Base-by-base conservation (phyloP, 768 basidiomycete species). In the Dentipellis fragilis region DNA sequence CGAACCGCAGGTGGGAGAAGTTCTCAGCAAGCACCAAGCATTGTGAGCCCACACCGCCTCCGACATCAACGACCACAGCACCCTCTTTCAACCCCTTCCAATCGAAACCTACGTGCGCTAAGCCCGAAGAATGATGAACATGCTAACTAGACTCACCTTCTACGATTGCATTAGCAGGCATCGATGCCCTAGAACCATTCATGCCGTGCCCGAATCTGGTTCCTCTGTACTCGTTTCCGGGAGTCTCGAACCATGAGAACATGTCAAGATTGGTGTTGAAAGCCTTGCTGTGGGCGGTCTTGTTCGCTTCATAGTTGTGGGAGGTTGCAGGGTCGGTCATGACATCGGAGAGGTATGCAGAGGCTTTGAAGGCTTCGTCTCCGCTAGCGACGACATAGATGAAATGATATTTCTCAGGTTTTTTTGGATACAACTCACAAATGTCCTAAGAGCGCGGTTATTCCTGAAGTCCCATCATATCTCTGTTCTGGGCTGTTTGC, bases 1-100 rank as follows among this genome's bases (percentile, higher is more conserved):
- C 66, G 58, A 86, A 74, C 46, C 74, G 72, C 55, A 80, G 60
- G 16, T 65, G 61, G 2, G 66, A 60, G 58, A 79, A 72, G 4
- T 72, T 66, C 17, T 70, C 67, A 12, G 70, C 73, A 36, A 79
- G 71, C 42, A 69, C 59, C 71, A 78, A 70, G 3, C 73, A 71
- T 3, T 73, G 74, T 29, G 73, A 75, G 6, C 29, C 29, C 29
- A 29, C 29, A 6, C 29, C 29, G 29, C 29, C 29, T 29, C 29
- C 29, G 29, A 87, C 83, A 55, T 87, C 85, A 4, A 86, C 77
- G 11, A 87, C 70, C 3, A 80, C 63, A 9, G 79, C 73, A 10
- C 74, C 76, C 17, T 65, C 64, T 1, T 74, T 72, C 29, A 87
- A 17, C 9, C 42, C 42, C 42, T 45, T 45, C 42, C 42, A 45